These are phyloP conservation scores for Boletus speciosus DNA, from an alignment of 768 basidiomycete genomes.

Conservation along the genomic window DNA sequence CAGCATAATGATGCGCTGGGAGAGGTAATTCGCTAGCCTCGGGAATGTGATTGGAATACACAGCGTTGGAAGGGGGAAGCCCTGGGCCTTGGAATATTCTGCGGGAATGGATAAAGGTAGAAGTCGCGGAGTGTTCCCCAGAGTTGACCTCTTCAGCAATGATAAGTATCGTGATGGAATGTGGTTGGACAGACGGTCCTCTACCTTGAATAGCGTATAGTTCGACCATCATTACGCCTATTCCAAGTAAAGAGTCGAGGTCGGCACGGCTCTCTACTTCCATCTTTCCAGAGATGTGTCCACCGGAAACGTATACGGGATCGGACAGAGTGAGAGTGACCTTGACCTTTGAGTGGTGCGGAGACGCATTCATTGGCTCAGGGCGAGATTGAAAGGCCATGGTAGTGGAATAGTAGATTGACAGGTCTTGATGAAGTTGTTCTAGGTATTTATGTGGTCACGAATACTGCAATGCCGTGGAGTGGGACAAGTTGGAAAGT, in stretches of 20 bases:
- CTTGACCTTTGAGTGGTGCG: slow-evolving; percentile 75
- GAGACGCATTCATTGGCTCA: slow-evolving; percentile 79
- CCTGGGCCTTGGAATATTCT: slow-evolving; percentile 79
- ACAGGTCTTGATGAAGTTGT: not conserved
- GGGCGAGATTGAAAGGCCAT: slow-evolving; percentile 37
- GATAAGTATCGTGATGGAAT: slow-evolving; percentile 1
- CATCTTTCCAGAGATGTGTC: slow-evolving; percentile 67
- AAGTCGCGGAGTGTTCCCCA: slow-evolving; percentile 76
- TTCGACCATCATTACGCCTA: slow-evolving; percentile 75
- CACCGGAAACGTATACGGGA: slow-evolving; percentile 62
- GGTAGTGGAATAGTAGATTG: not conserved
- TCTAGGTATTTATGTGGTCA: slow-evolving; percentile 12
- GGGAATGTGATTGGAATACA: slow-evolving; percentile 51
- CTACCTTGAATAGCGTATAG: slow-evolving; percentile 70
- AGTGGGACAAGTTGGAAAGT: slow-evolving; percentile 3
- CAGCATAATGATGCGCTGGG: slow-evolving; percentile 64
- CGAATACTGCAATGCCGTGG: slow-evolving; percentile 8
- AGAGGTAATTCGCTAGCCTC: slow-evolving; percentile 55
- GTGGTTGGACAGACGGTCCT: not conserved
- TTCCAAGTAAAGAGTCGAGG: slow-evolving; percentile 57
- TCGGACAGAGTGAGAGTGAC: slow-evolving; percentile 60
- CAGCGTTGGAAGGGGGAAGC: slow-evolving; percentile 81
- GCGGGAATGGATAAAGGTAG: slow-evolving; percentile 67
- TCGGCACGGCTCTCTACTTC: slow-evolving; percentile 78
- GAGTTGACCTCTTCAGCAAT: slow-evolving; percentile 61